These are phyloP conservation scores for Aureobasidium uvarum DNA, from an alignment of 2,329 filamentous ascomycete genomes.

Conservation along the genomic window DNA sequence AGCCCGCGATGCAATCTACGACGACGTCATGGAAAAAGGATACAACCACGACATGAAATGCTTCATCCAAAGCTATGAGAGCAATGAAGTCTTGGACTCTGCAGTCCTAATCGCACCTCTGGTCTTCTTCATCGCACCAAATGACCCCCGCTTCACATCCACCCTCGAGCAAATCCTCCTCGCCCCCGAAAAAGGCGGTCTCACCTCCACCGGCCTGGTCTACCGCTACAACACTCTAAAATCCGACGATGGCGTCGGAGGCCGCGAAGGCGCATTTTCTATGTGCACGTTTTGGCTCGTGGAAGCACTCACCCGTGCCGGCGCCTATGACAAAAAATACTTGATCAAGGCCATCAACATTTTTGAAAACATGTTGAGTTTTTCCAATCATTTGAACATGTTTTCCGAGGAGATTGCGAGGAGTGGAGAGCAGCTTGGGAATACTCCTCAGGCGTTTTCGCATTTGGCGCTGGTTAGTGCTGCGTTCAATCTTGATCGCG, in stretches of 20 bases:
- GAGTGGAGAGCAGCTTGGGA: conserved; percentile 73
- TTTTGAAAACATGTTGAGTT: conserved; percentile 75
- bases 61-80: conserved; percentile 76
- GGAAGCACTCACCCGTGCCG: conserved; percentile 66
- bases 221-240: conserved; percentile 70
- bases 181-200: conserved; percentile 69
- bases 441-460: conserved; percentile 76
- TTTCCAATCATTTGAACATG: conserved; percentile 74
- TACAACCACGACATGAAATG: conserved; percentile 68
- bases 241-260: conserved; percentile 70
- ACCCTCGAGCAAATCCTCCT: conserved; percentile 71
- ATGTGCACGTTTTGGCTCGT: conserved; percentile 86
- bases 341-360: conserved; percentile 60
- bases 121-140: conserved; percentile 76
- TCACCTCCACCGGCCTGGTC: conserved; percentile 68
- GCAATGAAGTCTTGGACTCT: conserved; percentile 66
- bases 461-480: conserved; percentile 74
- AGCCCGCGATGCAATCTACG: conserved; percentile 66
- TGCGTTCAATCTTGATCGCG: conserved; percentile 69
- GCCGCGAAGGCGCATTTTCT: conserved; percentile 71
- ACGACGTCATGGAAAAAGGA: conserved; percentile 75
- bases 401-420: conserved; percentile 76
- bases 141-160: conserved; percentile 70
- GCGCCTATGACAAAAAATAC: conserved; percentile 62
- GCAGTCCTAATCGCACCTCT: conserved; percentile 73